These are phyloP conservation scores for Sporothrix inflata DNA, from an alignment of 2,329 filamentous ascomycete species.

Conservation along the genomic window DNA sequence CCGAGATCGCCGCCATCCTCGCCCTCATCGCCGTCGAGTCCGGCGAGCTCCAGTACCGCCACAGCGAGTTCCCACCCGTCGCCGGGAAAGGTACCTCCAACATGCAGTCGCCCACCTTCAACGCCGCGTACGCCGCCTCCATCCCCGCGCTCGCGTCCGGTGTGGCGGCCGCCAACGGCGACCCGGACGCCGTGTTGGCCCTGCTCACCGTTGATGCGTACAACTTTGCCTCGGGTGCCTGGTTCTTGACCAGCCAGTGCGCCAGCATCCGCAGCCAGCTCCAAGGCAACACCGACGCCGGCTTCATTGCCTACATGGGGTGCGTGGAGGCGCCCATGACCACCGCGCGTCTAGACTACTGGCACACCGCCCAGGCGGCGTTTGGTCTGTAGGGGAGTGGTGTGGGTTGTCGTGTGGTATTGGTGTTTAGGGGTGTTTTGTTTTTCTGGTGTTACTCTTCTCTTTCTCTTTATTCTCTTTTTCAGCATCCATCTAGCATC, in stretches of 20 bases:
- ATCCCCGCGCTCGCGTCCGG: constrained; percentile 45
- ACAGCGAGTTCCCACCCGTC: constrained; percentile 58
- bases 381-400: constrained; percentile 44
- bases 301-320: constrained; percentile 51
- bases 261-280: constrained; percentile 41
- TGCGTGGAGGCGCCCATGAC: constrained; percentile 49
- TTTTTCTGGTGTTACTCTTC: neutral
- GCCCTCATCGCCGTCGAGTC: constrained; percentile 74
- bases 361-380: constrained; percentile 51
- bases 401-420: neutral
- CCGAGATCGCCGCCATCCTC: constrained; percentile 70
- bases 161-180: constrained; percentile 38
- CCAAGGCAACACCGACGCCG: constrained; percentile 44
- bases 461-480: neutral
- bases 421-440: neutral
- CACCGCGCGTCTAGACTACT: constrained; percentile 44
- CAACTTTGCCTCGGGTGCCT: constrained; percentile 58
- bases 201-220: constrained; percentile 53
- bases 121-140: constrained; percentile 52
- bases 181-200: constrained; percentile 48
- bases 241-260: constrained; percentile 56
- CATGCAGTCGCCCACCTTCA: constrained; percentile 51
- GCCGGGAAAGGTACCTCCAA: constrained; percentile 72
- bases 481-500: neutral
- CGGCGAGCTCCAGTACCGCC: constrained; percentile 70